These are phyloP conservation scores for Mycena kentingensis DNA, from an alignment of 768 basidiomycete genomes.

Conservation along the genomic window DNA sequence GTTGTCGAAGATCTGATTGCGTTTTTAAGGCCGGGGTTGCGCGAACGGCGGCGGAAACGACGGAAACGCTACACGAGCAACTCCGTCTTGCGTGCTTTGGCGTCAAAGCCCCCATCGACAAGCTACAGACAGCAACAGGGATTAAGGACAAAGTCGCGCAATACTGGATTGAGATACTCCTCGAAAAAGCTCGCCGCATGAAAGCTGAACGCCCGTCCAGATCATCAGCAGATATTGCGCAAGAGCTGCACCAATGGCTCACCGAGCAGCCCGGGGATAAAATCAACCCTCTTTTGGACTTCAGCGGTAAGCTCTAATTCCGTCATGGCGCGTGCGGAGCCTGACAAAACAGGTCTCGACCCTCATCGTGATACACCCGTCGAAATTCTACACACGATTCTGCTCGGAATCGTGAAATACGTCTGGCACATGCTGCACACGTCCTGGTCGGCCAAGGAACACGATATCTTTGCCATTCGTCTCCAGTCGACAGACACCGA, in stretches of 20 bases:
- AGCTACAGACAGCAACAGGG: neutral
- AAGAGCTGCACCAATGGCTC: conserved; percentile 2
- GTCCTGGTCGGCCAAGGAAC: conserved; percentile 24
- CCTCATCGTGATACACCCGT: conserved; percentile 30
- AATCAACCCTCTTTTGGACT: conserved; percentile 6
- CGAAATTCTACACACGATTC: conserved; percentile 40
- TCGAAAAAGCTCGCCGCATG: neutral
- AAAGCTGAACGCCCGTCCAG: neutral
- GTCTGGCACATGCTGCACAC: conserved; percentile 34
- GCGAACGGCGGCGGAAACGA: neutral
- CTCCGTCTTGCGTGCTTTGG: neutral
- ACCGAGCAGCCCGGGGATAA: conserved; percentile 4
- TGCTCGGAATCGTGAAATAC: conserved; percentile 42
- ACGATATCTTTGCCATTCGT: conserved; percentile 27
- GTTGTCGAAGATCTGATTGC: neutral
- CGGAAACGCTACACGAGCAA: neutral
- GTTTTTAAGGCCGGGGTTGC: conserved; percentile 8
- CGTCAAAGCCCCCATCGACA: neutral
- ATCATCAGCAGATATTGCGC: neutral
- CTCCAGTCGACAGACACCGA: conserved; percentile 28
- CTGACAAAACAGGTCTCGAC: too few relatives aligned
- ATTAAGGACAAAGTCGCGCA: conserved; percentile 11
- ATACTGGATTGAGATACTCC: conserved; percentile 5
- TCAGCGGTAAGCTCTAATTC: too few relatives aligned
- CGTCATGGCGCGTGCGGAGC: too few relatives aligned